Evolutionary conservation across 805 yeast species (phyloP), one percentile per base, ranked within the genome.

Genomic region (Wickerhamiella domercqiae): DNA sequence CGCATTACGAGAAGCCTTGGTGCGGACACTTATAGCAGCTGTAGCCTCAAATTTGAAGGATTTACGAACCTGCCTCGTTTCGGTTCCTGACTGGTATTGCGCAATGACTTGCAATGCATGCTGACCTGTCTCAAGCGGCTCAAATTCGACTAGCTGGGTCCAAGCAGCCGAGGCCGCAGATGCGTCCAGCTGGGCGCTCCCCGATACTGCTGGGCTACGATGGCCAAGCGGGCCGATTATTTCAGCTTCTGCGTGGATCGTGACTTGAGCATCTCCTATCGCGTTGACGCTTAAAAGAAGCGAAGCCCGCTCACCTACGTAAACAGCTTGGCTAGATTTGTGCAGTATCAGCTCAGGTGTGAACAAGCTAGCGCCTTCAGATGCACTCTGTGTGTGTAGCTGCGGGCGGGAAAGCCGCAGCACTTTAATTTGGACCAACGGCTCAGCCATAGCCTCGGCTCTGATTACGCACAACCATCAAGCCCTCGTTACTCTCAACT

Each of bases 291-390:
- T 40, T 14, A 55, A 33, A 31, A 55, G 35, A 35, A 55, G 47
- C 2, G 42, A 30, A 39, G 53, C 49, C 42, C 47, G 46, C 40
- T 56, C 61, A 14, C 61, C 61, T 0, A 51, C 54, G 36, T 50
- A 55, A 21, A 50, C 53, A 2, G 43, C 42, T 17, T 54, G 53
- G 36, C 48, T 39, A n/a, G 47, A 21, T n/a, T 45, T 33, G 2
- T 59, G 53, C 16, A 55, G 46, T 28, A 41, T 34, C 31, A 54
- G 44, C 35, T 45, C 41, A 3, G 39, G 21, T 7, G 36, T 21
- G 5, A 45, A 47, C 21, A 46, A 32, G 5, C 39, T 16, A 1
- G 51, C 49, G 13, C 33, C 32, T 13, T 34, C 41, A 17, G 41
- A 30, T 16, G 43, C 38, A 18, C 46, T 47, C 9, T 45, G 41